Evolutionary conservation across 345 rosid genomes (phyloP).

Genomic region (Ceriops decandra): DNA sequence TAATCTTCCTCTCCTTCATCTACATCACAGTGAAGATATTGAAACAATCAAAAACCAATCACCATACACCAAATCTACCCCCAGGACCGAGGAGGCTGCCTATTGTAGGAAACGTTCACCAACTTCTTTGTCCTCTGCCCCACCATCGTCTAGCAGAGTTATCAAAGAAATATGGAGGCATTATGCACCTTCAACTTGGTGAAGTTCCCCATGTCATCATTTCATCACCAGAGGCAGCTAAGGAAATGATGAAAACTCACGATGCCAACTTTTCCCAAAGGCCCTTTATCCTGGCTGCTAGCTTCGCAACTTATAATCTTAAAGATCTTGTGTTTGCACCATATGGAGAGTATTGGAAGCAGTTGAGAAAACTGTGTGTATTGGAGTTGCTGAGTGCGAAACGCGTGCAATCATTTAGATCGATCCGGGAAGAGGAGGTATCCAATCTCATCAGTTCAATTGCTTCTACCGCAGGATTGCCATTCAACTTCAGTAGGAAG

Average conservation of each 20-base stretch:
- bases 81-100: background rate
- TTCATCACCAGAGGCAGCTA: background rate
- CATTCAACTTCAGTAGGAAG: background rate
- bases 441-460: background rate
- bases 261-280: background rate
- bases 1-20: too few species aligned
- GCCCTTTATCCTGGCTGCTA: background rate
- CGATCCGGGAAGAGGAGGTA: background rate
- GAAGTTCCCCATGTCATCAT: background rate
- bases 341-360: background rate
- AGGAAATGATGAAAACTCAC: background rate
- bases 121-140: background rate
- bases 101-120: background rate
- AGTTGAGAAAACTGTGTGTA: background rate
- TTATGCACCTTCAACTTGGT: background rate
- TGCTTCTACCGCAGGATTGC: background rate
- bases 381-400: background rate
- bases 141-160: constrained; percentile 1
- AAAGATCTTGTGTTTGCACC: background rate
- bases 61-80: background rate
- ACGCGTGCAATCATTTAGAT: background rate
- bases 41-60: background rate
- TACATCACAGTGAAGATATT: too few species aligned
- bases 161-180: background rate
- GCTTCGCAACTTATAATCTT: background rate